These are phyloP conservation scores for Echeveria elegans DNA, from an alignment of 164 flowering plant species.

Conservation along the genomic window DNA sequence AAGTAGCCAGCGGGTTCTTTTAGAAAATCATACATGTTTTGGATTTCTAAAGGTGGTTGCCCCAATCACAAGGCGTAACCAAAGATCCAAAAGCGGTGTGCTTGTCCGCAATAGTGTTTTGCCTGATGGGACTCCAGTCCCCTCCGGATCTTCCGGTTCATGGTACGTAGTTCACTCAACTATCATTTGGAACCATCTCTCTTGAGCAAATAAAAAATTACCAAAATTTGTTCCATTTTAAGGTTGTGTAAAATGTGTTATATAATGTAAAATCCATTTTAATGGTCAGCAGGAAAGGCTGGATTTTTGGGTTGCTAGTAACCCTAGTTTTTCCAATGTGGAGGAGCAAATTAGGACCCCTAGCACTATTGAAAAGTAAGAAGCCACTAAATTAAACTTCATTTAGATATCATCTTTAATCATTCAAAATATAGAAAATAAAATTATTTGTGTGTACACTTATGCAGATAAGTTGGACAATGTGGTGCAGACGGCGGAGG, in stretches of 20 bases:
- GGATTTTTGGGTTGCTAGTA: neutral
- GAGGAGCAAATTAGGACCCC: neutral
- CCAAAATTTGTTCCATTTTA: neutral
- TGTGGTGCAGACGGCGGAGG: neutral
- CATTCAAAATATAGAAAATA: no score
- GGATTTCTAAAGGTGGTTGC: neutral
- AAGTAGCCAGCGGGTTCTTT: neutral
- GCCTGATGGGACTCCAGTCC: conserved; percentile 6
- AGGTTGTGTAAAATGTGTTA: neutral
- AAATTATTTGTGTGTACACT: no score
- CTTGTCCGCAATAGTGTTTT: neutral
- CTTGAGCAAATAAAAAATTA: neutral
- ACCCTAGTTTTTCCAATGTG: conserved; percentile 7
- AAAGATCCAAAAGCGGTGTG: neutral
- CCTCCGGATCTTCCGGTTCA: neutral
- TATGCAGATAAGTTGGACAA: neutral
- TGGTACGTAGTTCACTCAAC: neutral
- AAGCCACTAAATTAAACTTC: no score
- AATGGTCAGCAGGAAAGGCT: neutral
- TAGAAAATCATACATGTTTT: neutral
- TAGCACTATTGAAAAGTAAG: neutral
- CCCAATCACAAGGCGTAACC: neutral
- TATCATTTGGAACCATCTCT: neutral
- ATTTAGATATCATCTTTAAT: no score
- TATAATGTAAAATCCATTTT: no score